Percentiles rank a stretch among this genome's conserved stretches.
Conservation (phyloP, 75 land plant species). For the Picea sitchensis region DNA sequence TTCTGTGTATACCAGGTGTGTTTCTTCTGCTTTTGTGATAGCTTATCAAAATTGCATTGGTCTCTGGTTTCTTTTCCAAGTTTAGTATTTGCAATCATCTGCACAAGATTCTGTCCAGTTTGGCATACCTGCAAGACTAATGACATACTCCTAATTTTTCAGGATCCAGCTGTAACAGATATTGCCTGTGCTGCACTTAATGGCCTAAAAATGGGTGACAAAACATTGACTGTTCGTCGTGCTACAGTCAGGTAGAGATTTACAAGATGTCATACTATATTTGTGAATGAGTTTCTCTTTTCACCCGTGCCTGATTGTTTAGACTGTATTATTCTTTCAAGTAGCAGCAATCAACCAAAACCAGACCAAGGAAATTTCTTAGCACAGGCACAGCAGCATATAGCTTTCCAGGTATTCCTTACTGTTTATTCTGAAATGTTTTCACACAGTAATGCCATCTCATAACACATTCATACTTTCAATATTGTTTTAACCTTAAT, state of each 20-base stretch:
- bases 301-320: not conserved
- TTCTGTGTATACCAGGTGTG: constrained; percentile 69
- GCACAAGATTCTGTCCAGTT: not conserved
- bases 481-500: not conserved
- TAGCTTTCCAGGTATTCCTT: constrained; percentile 61
- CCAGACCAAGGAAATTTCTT: constrained; percentile 72
- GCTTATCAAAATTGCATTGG: not conserved
- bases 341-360: constrained; percentile 59
- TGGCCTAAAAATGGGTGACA: constrained; percentile 91
- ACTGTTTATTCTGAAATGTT: not conserved
- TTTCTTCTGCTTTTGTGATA: too few species aligned
- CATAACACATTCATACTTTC: not conserved
- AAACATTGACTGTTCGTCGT: constrained; percentile 80
- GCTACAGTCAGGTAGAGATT: constrained; percentile 64
- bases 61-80: not conserved
- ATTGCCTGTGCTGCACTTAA: constrained; percentile 90
- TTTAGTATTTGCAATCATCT: not conserved
- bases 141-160: not conserved
- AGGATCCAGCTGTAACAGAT: constrained; percentile 83
- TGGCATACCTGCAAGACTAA: not conserved
- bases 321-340: constrained; percentile 1
- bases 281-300: not conserved
- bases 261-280: not conserved
- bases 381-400: constrained; percentile 86
- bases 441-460: not conserved